Evolutionary conservation across 164 flowering plant genomes (phyloP), one percentile per base, ranked within the genome.

Genomic region (Dillenia suffruticosa): DNA sequence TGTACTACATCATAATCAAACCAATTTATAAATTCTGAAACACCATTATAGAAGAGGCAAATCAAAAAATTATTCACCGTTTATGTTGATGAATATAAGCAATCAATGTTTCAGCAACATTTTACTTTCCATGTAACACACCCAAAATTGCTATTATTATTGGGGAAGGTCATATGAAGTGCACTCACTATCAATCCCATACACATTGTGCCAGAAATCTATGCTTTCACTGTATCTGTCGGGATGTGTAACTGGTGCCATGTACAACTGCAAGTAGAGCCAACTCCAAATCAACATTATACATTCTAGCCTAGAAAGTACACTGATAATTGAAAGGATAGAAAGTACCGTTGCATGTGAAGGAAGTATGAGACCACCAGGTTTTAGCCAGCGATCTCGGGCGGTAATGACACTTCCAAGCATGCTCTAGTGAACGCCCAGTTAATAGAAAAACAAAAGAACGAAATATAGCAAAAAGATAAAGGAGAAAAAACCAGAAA

Each of bases 311-410:
- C 6, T 32, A 32, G 40, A 32, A 32, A 32, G 40, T 32, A 32
- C 40, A 32, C 40, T 5, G 40, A 32, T 6, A 32, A 32, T 32
- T 32, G 7, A 32, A 32, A 32, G 40, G 6, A 32, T 5, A 32
- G 10, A 60, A 45, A 59, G 11, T 15, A 91, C 99, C 73, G 89
- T 79, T 54, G 97, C 97, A 81, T 74, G 76, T 54, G 99, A 91
- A 57, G 99, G 99, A 76, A 95, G 96, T 58, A 92, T 95, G 64
- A 95, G 87, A 64, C 97, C 99, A 67, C 96, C 97, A 77, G 85
- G 96, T 70, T 86, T 95, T 57, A 95, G 81, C 97, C 99, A 95
- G 16, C 97, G 90, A 69, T 95, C 97, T 74, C 99, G 79, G 52
- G 99, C 99, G 60, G 81, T 82, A 74, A 92, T 85, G 43, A 95